Base-by-base conservation (phyloP, 2,329 filamentous ascomycete genomes). In the Exophiala sideris region DNA sequence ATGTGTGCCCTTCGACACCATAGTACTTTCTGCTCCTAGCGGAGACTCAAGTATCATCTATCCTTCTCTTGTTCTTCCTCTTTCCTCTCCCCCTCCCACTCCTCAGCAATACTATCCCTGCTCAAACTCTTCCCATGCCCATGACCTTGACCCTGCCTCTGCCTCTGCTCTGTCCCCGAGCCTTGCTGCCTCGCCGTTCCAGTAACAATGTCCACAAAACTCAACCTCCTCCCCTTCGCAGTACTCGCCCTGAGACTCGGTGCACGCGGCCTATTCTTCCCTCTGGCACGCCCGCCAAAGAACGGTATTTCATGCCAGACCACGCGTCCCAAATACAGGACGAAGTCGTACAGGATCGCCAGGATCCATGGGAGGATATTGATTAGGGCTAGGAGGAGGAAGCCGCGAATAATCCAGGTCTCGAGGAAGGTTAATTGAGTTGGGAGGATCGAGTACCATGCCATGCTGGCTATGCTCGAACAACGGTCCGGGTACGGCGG, bases 381-480 rank as follows among this genome's bases (percentile, higher is more conserved):
- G 40, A 86, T 62, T 40, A 81, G 62, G 20, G 80, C 83, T 54
- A 14, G 39, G 68, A 81, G 65, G 75, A 87, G 84, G 67, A 86
- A 87, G 41, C 82, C 65, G 8, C 82, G 76, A 42, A 79, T 79
- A 53, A 82, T 72, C 83, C 83, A 87, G 48, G 76, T 79, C 67
- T 88, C 85, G 48, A 86, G 67, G 36, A 74, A 73, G 39, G 73
- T 77, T 50, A 86, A 73, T 52, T 78, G 73, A 14, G 77, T 72
- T 1, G 85, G 85, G 33, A 88, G 77, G 54, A 88, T 79, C 2
- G 84, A 87, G 60, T 84, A 82, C 75, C 81, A 79, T 41, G 79
- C 79, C 85, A 87, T 87, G 14, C 46, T 39, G 46, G 16, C 16
- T 18, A 18, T 18, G 16, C 16, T 18, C 16, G 16, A 18, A 18